Percentiles rank a stretch among this genome's conserved stretches.
phyloP scores from a whole-genome alignment of 768 basidiomycete genomes.

The Lactarius hengduanensis region DNA sequence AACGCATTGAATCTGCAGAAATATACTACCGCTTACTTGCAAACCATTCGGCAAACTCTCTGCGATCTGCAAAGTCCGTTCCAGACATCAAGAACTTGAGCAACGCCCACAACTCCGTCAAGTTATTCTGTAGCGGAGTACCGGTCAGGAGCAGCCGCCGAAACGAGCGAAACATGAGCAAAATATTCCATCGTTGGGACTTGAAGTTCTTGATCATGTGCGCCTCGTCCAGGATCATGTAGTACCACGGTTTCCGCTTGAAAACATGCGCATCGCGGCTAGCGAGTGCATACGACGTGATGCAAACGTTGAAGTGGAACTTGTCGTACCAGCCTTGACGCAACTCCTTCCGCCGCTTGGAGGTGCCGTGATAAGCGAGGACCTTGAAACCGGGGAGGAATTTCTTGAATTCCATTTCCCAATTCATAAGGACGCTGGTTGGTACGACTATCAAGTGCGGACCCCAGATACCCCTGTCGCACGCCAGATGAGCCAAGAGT shows the following conservation, averaged over 20 bases:
- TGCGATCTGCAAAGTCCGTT: constrained; percentile 83
- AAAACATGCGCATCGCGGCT: constrained; percentile 88
- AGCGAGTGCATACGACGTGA: constrained; percentile 93
- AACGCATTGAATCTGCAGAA: background rate
- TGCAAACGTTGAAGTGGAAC: constrained; percentile 89
- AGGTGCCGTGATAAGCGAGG: constrained; percentile 86
- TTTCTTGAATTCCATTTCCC: constrained; percentile 97
- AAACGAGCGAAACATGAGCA: constrained; percentile 85
- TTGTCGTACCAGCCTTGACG: constrained; percentile 90
- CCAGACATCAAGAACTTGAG: constrained; percentile 93
- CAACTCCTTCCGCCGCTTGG: constrained; percentile 85
- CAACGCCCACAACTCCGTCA: constrained; percentile 94
- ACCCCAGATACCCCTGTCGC: constrained; percentile 88
- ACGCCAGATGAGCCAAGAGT: constrained; percentile 88
- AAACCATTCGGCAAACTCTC: constrained; percentile 96
- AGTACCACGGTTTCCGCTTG: constrained; percentile 92
- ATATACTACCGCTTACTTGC: constrained; percentile 62
- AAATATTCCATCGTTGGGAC: constrained; percentile 89
- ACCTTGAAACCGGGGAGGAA: constrained; percentile 88
- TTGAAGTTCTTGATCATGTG: constrained; percentile 99
- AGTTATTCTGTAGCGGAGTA: constrained; percentile 94
- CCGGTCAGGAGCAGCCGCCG: constrained; percentile 90
- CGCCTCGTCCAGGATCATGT: constrained; percentile 94
- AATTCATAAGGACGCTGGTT: constrained; percentile 90
- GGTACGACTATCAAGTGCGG: constrained; percentile 93